Base-by-base conservation (phyloP, 805 yeast genomes). In the Pichia sporocuriosa region DNA sequence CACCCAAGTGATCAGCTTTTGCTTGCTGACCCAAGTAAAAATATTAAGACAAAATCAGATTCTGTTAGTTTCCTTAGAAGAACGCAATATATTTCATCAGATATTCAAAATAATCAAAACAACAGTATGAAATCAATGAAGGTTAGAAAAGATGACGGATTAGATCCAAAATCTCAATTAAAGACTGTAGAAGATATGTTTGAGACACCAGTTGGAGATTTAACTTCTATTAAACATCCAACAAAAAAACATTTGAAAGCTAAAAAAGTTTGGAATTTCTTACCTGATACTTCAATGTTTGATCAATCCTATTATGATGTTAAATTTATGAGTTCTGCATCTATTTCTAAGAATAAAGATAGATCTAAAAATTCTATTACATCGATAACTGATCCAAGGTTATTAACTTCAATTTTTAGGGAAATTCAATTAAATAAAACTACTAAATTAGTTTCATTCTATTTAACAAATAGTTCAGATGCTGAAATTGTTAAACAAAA, bases 201-300 rank as follows among this genome's bases (percentile, higher is more conserved):
- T 57, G 86, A 76, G 28, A 69, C 66, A 35, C 59, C 77, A 1
- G 57, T 69, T 39, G 43, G 39, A 15, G 59, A 62, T 11, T 62
- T 70, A 38, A 60, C 57, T 6, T 72, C 71, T 33, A 50, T 73
- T 19, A 52, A 62, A 1, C 98, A 93, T 64, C 98, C 98, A 25
- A 71, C 74, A 22, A 86, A 81, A 65, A 81, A 74, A 55, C 68
- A 75, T 43, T 63, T 87, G 38, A 79, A 72, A 41, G 95, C 96
- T 0, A 88, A 81, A 17, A 72, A 70, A 45, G 70, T 87, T 2
- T 85, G 88, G 86, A 81, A 82, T 21, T 66, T 93, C 22, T 66
- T 89, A 47, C 98, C 98, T 7, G 97, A 93, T 61, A 79, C 93
- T 9, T 79, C 90, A n/a, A 75, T 84, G 72, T 70, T 87, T 73